A percentile compares a stretch with the other conserved stretches of the same genome.
phyloP scores from a whole-genome alignment of 1,284 basidiomycete species.

The Cutaneotrichosporon sp. region DNA sequence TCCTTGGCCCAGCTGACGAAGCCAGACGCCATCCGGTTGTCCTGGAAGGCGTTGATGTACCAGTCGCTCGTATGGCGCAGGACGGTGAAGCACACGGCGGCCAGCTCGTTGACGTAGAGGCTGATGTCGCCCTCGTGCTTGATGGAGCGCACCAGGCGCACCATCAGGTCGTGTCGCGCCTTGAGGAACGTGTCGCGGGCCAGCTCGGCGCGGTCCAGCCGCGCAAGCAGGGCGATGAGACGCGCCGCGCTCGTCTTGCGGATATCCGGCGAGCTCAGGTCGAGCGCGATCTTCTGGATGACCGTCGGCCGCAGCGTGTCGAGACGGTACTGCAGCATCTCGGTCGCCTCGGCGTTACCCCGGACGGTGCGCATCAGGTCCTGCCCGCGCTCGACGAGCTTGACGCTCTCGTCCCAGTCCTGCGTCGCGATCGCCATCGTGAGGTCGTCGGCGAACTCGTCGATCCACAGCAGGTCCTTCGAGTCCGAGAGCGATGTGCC shows the following conservation, averaged over 20 bases:
- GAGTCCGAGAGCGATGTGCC: constrained; percentile 61
- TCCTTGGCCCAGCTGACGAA: constrained; percentile 93
- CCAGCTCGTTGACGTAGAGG: constrained; percentile 52
- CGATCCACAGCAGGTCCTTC: constrained; percentile 77
- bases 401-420: constrained; percentile 83
- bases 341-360: constrained; percentile 43
- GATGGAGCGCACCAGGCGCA: constrained; percentile 76
- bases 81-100: constrained; percentile 53
- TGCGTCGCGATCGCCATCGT: constrained; percentile 87
- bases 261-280: constrained; percentile 72
- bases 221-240: constrained; percentile 70
- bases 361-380: constrained; percentile 62
- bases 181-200: constrained; percentile 82
- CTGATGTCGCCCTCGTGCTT: constrained; percentile 79
- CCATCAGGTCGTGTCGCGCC: constrained; percentile 74
- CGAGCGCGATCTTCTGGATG: constrained; percentile 69
- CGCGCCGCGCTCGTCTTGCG: constrained; percentile 74
- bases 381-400: constrained; percentile 82
- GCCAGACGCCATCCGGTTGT: constrained; percentile 86
- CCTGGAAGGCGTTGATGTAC: constrained; percentile 94
- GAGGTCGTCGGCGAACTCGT: constrained; percentile 87
- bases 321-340: constrained; percentile 59
- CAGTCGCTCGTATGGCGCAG: constrained; percentile 82
- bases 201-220: constrained; percentile 73
- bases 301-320: constrained; percentile 70